A percentile compares a stretch with the other conserved stretches of the same genome.
Conservation (phyloP, 768 basidiomycete genomes). For the Auricularia sp. region DNA sequence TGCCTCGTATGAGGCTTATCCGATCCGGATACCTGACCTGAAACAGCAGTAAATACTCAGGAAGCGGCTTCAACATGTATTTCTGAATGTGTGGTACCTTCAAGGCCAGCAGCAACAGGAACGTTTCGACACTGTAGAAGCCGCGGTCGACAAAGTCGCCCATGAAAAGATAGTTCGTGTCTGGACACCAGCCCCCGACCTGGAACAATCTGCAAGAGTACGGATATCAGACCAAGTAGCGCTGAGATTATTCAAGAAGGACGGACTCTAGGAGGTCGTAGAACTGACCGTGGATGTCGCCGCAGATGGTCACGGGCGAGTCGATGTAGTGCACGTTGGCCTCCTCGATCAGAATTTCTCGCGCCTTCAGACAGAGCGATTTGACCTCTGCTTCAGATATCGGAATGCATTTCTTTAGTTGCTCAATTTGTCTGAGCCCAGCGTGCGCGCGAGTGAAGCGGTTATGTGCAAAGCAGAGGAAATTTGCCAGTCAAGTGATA, state of each 20-base stretch:
- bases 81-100: constrained; percentile 37
- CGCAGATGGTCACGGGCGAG: constrained; percentile 67
- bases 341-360: constrained; percentile 95
- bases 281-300: constrained; percentile 40
- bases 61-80: not conserved
- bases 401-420: constrained; percentile 85
- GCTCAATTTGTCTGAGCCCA: constrained; percentile 74
- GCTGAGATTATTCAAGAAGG: constrained; percentile 26
- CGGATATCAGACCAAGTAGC: constrained; percentile 96
- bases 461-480: no score
- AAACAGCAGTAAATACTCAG: constrained; percentile 7
- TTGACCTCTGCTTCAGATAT: constrained; percentile 96
- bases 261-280: constrained; percentile 24
- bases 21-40: constrained; percentile 87
- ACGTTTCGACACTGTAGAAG: constrained; percentile 94
- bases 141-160: constrained; percentile 98
- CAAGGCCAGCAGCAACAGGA: constrained; percentile 84
- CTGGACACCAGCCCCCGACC: constrained; percentile 84
- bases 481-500: no score
- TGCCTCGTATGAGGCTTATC: constrained; percentile 92
- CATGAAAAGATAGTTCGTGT: constrained; percentile 96
- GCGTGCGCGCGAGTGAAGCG: no score
- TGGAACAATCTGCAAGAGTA: constrained; percentile 90
- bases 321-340: constrained; percentile 95
- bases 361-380: constrained; percentile 86